Evolutionary conservation across 768 basidiomycete genomes (phyloP), one percentile per base, ranked within the genome.

Genomic region (Arthromyces matolae): DNA sequence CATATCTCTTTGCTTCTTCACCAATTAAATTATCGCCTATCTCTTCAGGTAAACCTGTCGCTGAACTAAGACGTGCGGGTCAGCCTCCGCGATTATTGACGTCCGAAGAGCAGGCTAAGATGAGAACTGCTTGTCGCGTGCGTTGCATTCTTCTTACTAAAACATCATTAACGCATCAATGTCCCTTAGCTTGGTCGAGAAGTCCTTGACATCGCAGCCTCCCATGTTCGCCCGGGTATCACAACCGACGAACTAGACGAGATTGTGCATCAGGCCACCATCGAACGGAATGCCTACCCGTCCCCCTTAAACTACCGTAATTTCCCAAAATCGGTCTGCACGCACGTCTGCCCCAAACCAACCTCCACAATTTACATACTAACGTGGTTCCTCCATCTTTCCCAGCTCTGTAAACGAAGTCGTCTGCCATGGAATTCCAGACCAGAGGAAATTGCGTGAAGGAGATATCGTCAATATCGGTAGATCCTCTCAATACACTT

Each of bases 391-490:
- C n/a, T n/a, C n/a, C n/a, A n/a, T n/a, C n/a, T 43, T 45, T 22
- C 13, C 36, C 56, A 89, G 90, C 18, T 93, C 92, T 33, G 69
- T 98, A 19, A 99, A 99, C 65, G 95, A 98, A 67, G 87, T 80
- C 42, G 94, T 99, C 58, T 98, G 96, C 65, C 96, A 99, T 65
- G 96, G 95, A 47, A 94, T 95, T 52, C 93, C 94, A 29, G 92
- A 95, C 70, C 76, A 86, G 61, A 71, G 89, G 52, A 85, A 82
- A 59, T 66, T 93, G 54, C 77, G 77, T 58, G 91, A 97, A 55
- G 96, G 96, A 14, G 96, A 99, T 68, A 98, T 98, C 55, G 73
- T 98, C 64, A 99, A 99, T 68, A 82, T 99, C 43, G 93, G 89
- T 86, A 52, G 50, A 73, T 62, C 47, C 24, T 42, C 42, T 16